Evolutionary conservation across 192 early-diverging fungal genomes (phyloP), one percentile per base, ranked within the genome.

Genomic region (Dissophora globulifera): DNA sequence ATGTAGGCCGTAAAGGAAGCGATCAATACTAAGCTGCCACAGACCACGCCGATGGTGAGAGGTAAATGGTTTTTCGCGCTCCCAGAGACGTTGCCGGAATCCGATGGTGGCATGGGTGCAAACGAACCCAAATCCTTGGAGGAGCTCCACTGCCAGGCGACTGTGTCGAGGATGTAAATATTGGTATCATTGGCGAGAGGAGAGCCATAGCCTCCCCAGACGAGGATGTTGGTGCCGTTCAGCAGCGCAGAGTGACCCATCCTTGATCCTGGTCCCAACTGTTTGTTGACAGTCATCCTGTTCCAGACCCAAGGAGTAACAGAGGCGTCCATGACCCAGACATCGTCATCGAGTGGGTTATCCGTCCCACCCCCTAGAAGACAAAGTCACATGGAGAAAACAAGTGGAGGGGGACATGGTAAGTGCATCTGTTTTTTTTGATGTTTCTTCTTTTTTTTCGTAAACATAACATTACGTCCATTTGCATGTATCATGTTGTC

Each of bases 191-290:
- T 79, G 13, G 71, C 75, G 3, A 81, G 59, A 3, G 50, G 45
- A 19, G 59, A 41, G 16, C 85, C 88, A 58, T 84, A 79, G 9
- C 91, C 91, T 33, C 91, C 91, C 72, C 83, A 93, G 22, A 90
- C 78, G 32, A 88, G 89, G 70, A 93, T 87, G 16, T 69, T 83
- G 45, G 72, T 82, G 9, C 80, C 68, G 46, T 85, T 71, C 3
- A 88, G 48, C 10, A 88, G 80, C 1, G 90, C 88, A 15, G 88
- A 81, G 49, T 93, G 91, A 20, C 91, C 91, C 57, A 82, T 80
- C 35, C 85, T 64, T n/a, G 86, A 72, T 8, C 81, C 79, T 20
- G 71, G 90, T 33, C 76, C 89, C 41, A 43, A 78, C 31, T 31
- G 53, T 55, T 78, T 61, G 41, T 69, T 81, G 65, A 23, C 62